Evolutionary conservation across 1,139 yeast genomes (phyloP).

Genomic region (Pneumocystis carinii): DNA sequence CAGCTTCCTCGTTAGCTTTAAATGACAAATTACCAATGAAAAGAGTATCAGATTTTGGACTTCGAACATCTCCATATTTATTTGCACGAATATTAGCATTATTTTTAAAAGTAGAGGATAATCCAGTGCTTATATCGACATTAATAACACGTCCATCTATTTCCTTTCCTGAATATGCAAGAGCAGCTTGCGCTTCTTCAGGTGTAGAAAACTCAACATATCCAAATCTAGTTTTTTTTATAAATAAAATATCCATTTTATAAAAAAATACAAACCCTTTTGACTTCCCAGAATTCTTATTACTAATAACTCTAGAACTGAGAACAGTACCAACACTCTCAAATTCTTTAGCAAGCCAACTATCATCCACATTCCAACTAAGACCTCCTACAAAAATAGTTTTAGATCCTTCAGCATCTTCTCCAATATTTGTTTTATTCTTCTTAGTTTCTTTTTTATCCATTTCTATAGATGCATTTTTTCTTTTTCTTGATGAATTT

Average conservation of each 20-base stretch:
- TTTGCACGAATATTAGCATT: slow-evolving; percentile 57
- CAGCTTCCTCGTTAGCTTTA: slow-evolving; percentile 65
- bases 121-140: slow-evolving; percentile 78
- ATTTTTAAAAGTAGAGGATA: slow-evolving; percentile 32
- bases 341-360: slow-evolving; percentile 78
- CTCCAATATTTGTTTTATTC: slow-evolving; percentile 6
- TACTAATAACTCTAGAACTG: slow-evolving; percentile 84
- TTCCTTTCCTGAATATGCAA: slow-evolving; percentile 82
- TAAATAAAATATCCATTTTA: neutral
- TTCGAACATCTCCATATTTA: slow-evolving; percentile 76
- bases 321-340: slow-evolving; percentile 67
- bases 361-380: slow-evolving; percentile 94
- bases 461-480: slow-evolving; percentile 15
- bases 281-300: slow-evolving; percentile 81
- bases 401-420: slow-evolving; percentile 33
- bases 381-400: slow-evolving; percentile 93
- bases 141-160: slow-evolving; percentile 94
- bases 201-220: slow-evolving; percentile 82
- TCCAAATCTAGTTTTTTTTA: slow-evolving; percentile 30
- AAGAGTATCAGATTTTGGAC: slow-evolving; percentile 86
- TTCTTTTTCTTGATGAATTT: slow-evolving; percentile 19
- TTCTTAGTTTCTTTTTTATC: slow-evolving; percentile 20
- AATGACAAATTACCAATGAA: slow-evolving; percentile 92
- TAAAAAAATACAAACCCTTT: slow-evolving; percentile 49
- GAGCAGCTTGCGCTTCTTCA: slow-evolving; percentile 75